Base-by-base conservation (phyloP, 441 rosid genomes). In the Jatropha podagrica region DNA sequence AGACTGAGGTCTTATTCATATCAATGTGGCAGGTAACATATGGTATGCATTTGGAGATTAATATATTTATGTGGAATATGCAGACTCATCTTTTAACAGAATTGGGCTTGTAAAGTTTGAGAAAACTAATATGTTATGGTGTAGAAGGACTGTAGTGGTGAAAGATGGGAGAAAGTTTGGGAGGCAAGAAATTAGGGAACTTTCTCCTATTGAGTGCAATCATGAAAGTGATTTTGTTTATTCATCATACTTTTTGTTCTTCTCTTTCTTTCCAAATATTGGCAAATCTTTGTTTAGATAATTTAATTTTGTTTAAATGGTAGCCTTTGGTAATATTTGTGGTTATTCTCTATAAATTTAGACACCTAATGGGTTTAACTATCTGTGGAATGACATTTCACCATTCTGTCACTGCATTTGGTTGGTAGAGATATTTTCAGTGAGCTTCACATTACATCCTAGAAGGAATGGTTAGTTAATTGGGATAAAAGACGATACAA, bases 41-140 rank as follows among this genome's bases (percentile, higher is more conserved):
- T 48, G 74, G 78, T 69, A 7, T 73, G 66, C 74, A 9, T 27
- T 41, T 54, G 67, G 61, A 62, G 82, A 59, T 44, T 76, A 61
- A 58, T 78, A 64, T 2, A 15, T 41, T 61, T 76, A 48, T 74
- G 78, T 71, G 79, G 76, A 72, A 72, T 67, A 7, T 77, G 65
- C 63, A 51, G 17, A 77, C 69, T 65, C 42, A 59, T 74, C 20
- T 18, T 64, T 46, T 62, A 60, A 4, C 26, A 41, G 17, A 65
- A 17, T 18, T 41, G 68, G 38, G 13, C 7, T 9, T 65, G 8
- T 42, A 13, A 68, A 51, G 23, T 49, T 42, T 42, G 56, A 48
- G 55, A 72, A 69, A 38, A 9, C 37, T 42, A 32, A 32, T 32
- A 49, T 42, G 4, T 41, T 18, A 12, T 38, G 4, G 18, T 38